These are phyloP conservation scores for Colletotrichum magnum DNA, from an alignment of 2,329 filamentous ascomycete genomes.

Conservation along the genomic window DNA sequence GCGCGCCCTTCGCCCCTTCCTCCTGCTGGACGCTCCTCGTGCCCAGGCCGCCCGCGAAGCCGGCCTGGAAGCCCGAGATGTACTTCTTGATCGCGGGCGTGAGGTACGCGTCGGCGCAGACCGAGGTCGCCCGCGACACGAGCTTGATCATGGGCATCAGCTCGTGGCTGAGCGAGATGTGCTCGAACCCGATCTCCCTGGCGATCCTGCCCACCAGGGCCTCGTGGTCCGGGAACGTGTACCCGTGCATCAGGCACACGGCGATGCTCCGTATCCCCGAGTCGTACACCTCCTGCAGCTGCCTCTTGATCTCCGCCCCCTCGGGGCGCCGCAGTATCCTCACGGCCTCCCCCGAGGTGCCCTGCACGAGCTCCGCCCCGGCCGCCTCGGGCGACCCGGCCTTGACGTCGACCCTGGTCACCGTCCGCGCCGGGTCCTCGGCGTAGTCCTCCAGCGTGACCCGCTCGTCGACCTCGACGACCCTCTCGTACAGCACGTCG, in stretches of 20 bases:
- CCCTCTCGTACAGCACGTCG: conserved; percentile 86
- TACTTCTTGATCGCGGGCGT: conserved; percentile 86
- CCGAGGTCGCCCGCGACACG: conserved; percentile 81
- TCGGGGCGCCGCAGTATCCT: conserved; percentile 72
- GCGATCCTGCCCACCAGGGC: conserved; percentile 82
- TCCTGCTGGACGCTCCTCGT: conserved; percentile 80
- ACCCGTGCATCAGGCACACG: conserved; percentile 92
- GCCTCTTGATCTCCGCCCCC: conserved; percentile 63
- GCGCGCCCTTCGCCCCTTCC: conserved; percentile 75
- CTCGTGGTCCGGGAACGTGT: conserved; percentile 91
- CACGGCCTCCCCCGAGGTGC: conserved; percentile 78
- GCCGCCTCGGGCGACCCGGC: conserved; percentile 62
- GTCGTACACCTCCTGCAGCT: conserved; percentile 74
- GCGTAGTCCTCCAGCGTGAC: conserved; percentile 94
- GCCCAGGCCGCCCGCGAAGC: conserved; percentile 86
- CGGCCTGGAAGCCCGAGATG: conserved; percentile 79
- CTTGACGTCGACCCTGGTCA: conserved; percentile 68
- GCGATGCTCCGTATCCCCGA: conserved; percentile 85
- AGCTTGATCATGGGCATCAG: conserved; percentile 90
- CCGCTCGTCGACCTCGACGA: conserved; percentile 91
- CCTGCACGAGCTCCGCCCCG: conserved; percentile 74
- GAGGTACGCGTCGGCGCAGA: conserved; percentile 85
- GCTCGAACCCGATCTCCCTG: conserved; percentile 83
- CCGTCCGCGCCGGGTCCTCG: conserved; percentile 80
- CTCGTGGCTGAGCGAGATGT: conserved; percentile 85